Evolutionary conservation across 2,329 filamentous ascomycete genomes (phyloP), one percentile per base, ranked within the genome.

Genomic region (Fusarium musae): DNA sequence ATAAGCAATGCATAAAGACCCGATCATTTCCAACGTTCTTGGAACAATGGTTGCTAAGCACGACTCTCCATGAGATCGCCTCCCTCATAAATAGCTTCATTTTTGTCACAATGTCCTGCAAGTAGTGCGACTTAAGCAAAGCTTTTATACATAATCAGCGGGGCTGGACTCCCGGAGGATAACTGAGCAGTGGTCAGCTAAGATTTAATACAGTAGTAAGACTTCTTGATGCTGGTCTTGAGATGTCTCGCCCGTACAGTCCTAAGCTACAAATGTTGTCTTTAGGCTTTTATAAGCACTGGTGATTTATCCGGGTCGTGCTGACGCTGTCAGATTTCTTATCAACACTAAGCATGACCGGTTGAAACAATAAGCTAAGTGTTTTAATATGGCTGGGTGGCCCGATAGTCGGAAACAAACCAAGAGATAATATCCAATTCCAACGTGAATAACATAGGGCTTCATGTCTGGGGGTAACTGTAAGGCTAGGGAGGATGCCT

Each of bases 191-290:
- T 11, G 19, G 12, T 30, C 26, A 30, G 44, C 12, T 10, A 5
- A 15, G 9, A 4, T 9, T 3, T 39, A 15, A 21, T 15, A 8
- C 9, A 17, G 15, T 3, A 61, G 6, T 36, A 28, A 17, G 4
- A 54, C n/a, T 13, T 23, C 34, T 39, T 34, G 5, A 39, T 21
- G 34, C 34, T 30, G 6, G 15, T 23, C 11, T 17, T 15, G 19
- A 9, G 13, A 17, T 23, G 10, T 50, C n/a, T 66, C 6, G 34
- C 11, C 8, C 15, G 2, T 2, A 10, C 8, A 17, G 10, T 19
- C 5, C 3, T 9, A 6, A 4, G 10, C 23, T 8, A 16, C 6
- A 30, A 2, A 15, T 2, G 2, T 11, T 23, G 12, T 7, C 11
- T 30, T 16, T 11, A 8, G 3, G 47, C 19, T 17, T 2, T 4